Conservation (phyloP, 2,329 filamentous ascomycete species). For the Fonsecaea erecta region DNA sequence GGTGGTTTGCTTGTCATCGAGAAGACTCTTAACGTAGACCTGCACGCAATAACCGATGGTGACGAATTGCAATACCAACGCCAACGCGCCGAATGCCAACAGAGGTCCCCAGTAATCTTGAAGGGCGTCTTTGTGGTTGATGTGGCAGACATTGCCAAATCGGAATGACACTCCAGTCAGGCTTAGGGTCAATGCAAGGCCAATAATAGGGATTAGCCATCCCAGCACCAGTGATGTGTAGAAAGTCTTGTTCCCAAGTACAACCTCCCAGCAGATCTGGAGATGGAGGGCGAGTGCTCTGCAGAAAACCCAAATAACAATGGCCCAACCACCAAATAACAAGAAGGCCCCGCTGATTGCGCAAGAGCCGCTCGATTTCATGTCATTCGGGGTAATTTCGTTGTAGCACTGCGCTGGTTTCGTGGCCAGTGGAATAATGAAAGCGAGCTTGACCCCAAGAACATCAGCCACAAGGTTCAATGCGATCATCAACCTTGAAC, state of each 20-base stretch:
- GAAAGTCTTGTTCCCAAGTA: slow-evolving; percentile 88
- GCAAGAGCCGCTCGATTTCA: slow-evolving; percentile 80
- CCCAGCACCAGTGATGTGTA: slow-evolving; percentile 78
- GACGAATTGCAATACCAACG: slow-evolving; percentile 78
- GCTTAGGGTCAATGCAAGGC: slow-evolving; percentile 75
- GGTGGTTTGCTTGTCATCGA: slow-evolving; percentile 72
- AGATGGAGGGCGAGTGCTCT: slow-evolving; percentile 90
- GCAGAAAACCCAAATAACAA: slow-evolving; percentile 88
- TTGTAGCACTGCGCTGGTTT: slow-evolving; percentile 84
- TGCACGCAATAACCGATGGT: slow-evolving; percentile 93
- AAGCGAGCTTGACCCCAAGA: slow-evolving; percentile 68
- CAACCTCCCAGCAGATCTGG: slow-evolving; percentile 96
- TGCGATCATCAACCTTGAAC: slow-evolving; percentile 43
- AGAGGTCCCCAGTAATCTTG: slow-evolving; percentile 89
- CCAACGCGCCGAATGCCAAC: slow-evolving; percentile 74
- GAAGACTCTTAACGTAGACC: slow-evolving; percentile 84
- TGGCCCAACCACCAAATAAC: slow-evolving; percentile 81
- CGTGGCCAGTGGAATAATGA: slow-evolving; percentile 82
- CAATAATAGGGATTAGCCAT: slow-evolving; percentile 80
- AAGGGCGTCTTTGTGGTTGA: slow-evolving; percentile 85
- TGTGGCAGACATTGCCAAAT: slow-evolving; percentile 89
- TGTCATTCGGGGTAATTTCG: slow-evolving; percentile 88
- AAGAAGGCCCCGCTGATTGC: slow-evolving; percentile 87
- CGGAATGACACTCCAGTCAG: slow-evolving; percentile 93
- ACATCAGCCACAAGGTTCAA: slow-evolving; percentile 23